These are phyloP conservation scores for Murraya koenigii DNA, from an alignment of 345 rosid species.

Conservation along the genomic window DNA sequence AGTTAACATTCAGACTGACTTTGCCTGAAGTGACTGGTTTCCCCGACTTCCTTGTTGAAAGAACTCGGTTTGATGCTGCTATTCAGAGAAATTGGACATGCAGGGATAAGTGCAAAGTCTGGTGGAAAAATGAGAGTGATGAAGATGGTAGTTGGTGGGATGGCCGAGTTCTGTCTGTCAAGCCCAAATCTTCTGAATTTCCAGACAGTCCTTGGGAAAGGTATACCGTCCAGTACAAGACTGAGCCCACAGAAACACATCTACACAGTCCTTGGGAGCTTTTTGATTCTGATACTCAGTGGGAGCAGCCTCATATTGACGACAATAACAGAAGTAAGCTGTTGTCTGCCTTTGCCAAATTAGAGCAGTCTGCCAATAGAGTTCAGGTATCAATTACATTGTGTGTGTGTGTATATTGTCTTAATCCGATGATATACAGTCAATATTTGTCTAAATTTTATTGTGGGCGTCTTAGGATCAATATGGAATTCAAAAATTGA, in stretches of 20 bases:
- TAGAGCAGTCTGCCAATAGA: slow-evolving; percentile 58
- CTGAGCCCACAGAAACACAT: slow-evolving; percentile 71
- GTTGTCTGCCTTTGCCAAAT: slow-evolving; percentile 50
- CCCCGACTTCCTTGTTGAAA: slow-evolving; percentile 96
- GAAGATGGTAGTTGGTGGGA: slow-evolving; percentile 97
- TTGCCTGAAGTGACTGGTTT: slow-evolving; percentile 79
- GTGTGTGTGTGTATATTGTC: not conserved
- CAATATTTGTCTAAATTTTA: not conserved
- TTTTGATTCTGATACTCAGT: slow-evolving; percentile 64
- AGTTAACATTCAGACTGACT: slow-evolving; percentile 60
- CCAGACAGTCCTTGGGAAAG: slow-evolving; percentile 98
- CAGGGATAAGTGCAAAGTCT: slow-evolving; percentile 91
- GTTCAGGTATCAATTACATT: slow-evolving; percentile 44
- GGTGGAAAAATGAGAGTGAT: slow-evolving; percentile 91
- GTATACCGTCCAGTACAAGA: slow-evolving; percentile 68
- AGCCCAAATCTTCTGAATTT: slow-evolving; percentile 72
- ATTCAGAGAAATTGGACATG: slow-evolving; percentile 76
- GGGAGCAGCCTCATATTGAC: slow-evolving; percentile 76
- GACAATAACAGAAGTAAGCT: slow-evolving; percentile 48
- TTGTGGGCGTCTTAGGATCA: slow-evolving; percentile 62
- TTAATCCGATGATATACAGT: not conserved
- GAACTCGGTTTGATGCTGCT: slow-evolving; percentile 84
- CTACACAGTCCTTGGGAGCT: slow-evolving; percentile 99
- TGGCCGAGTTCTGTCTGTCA: slow-evolving; percentile 70
- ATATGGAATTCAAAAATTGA: slow-evolving; percentile 72